Evolutionary conservation across 345 rosid genomes (phyloP), one percentile per base, ranked within the genome.

Genomic region (Cardiospermum halicacabum): DNA sequence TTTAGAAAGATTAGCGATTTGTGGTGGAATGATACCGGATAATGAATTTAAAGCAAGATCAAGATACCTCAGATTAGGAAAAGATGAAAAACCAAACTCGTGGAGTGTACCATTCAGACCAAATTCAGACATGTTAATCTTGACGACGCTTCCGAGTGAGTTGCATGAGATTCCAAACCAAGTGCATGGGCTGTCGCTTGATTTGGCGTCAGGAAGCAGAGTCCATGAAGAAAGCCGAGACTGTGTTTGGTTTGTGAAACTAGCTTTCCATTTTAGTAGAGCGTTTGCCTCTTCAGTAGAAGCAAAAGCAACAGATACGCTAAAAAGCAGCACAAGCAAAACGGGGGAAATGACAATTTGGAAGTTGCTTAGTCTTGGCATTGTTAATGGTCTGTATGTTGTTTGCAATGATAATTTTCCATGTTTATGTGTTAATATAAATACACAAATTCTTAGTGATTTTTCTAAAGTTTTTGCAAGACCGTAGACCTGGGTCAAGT

Each of bases 121-220:
- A 8, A 40, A 25, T 47, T 7, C 15, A 7, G 77, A 69, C 19
- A 75, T 68, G 26, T 72, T 75, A 53, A 75, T 39, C 7, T 64
- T 34, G 47, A 28, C 0, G 26, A 66, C 32, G 24, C 64, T 61
- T 2, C 56, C 12, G 18, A 3, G 64, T 10, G 6, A 3, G 36
- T 61, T 48, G 67, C 77, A 75, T n/a, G 40, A 15, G 22, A 75
- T 63, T 6, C 79, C 79, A 45, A 11, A 15, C 82, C 79, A 78
- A 19, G 36, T 21, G 26, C 58, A 58, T 3, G 27, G 11, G 7
- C 22, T 48, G n/a, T 10, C 42, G 0, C 10, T 34, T 34, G 10
- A 1, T 34, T 34, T 34, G 6, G 39, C 39, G 39, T 7, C 10
- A 2, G 39, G 39, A 5, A 34, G 39, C 28, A 53, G 24, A 25